These are phyloP conservation scores for Phialophora macrospora DNA, from an alignment of 2,329 filamentous ascomycete species.

Conservation along the genomic window DNA sequence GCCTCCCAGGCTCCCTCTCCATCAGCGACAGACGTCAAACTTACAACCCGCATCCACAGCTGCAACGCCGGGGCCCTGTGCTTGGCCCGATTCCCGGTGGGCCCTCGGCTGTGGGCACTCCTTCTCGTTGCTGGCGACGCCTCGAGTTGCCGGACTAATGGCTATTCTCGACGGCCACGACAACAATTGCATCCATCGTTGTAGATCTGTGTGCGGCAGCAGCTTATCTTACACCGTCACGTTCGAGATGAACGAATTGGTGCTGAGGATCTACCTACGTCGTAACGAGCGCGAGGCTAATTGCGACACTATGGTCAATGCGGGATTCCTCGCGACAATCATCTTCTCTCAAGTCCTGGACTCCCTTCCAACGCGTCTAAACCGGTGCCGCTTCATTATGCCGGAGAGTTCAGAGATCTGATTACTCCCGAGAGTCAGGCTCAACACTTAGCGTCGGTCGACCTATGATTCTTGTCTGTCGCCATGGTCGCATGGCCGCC, in stretches of 20 bases:
- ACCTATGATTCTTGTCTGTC: neutral
- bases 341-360: neutral
- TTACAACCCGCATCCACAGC: constrained; percentile 14
- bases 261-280: constrained; percentile 3
- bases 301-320: neutral
- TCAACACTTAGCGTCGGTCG: neutral
- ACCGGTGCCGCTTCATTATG: neutral
- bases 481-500: neutral
- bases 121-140: neutral
- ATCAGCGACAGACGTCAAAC: constrained; percentile 2
- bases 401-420: neutral
- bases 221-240: neutral
- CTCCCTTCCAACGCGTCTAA: neutral
- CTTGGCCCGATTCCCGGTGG: constrained; percentile 6
- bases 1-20: constrained; percentile 9
- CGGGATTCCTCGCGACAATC: constrained; percentile 7
- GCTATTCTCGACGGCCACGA: neutral
- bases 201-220: neutral
- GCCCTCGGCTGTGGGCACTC: constrained; percentile 2
- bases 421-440: neutral
- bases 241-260: constrained; percentile 11
- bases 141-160: neutral
- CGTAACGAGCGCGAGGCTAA: neutral
- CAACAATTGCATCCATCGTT: neutral
- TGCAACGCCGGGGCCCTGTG: constrained; percentile 8